Evolutionary conservation across 371 early-diverging fungal species (phyloP).

Genomic region (Saksenaea oblongispora): DNA sequence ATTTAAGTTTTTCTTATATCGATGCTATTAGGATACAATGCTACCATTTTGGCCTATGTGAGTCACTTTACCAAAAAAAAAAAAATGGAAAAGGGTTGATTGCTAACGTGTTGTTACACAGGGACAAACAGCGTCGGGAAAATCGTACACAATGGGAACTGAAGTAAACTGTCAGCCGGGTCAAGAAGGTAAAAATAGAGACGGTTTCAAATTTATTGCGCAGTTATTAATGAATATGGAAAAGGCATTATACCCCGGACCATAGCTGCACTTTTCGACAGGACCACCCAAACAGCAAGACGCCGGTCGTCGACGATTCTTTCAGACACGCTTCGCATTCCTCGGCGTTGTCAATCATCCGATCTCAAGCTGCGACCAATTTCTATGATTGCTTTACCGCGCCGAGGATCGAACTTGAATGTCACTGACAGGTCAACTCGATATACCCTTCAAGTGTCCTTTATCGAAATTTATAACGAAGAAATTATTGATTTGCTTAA

Average conservation of each 20-base stretch:
- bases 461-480: slow-evolving; percentile 98
- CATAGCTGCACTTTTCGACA: slow-evolving; percentile 72
- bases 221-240: background rate
- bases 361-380: slow-evolving; percentile 26
- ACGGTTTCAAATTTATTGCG: background rate
- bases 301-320: background rate
- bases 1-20: background rate
- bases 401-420: background rate
- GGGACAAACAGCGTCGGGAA: slow-evolving; percentile 94
- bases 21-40: slow-evolving; percentile 79
- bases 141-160: slow-evolving; percentile 99
- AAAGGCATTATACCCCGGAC: slow-evolving; percentile 92
- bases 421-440: slow-evolving; percentile 23
- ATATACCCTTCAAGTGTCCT: slow-evolving; percentile 62
- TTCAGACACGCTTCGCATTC: slow-evolving; percentile 1
- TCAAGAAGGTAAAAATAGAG: slow-evolving; percentile 40
- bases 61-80: slow-evolving; percentile 12
- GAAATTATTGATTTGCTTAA: slow-evolving; percentile 85
- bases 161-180: slow-evolving; percentile 65
- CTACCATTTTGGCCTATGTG: slow-evolving; percentile 95
- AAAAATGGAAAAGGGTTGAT: background rate
- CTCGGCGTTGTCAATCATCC: slow-evolving; percentile 19
- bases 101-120: slow-evolving; percentile 16
- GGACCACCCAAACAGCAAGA: slow-evolving; percentile 18
- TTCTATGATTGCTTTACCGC: slow-evolving; percentile 29